Evolutionary conservation across 2,329 filamentous ascomycete species (phyloP).

Genomic region (Colletotrichum echinochloae): DNA sequence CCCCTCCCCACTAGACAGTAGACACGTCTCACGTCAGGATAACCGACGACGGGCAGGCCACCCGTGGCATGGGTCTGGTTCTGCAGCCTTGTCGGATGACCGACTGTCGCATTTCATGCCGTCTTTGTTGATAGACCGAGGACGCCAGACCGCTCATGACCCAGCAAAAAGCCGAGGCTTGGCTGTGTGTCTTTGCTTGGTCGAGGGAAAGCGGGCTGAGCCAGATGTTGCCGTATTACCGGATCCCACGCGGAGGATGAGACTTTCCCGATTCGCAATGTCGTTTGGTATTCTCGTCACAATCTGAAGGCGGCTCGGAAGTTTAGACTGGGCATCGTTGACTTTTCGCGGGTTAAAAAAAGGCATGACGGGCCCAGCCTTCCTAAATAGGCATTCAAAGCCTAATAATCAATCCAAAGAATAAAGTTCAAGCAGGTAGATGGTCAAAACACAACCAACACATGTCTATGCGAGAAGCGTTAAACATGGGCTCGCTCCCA

Average conservation of each 20-base stretch:
- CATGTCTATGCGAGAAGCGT: too few relatives aligned
- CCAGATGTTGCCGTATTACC: slow-evolving; percentile 16
- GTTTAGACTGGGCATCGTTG: background rate
- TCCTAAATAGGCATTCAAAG: too few relatives aligned
- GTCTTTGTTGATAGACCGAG: background rate
- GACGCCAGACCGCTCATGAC: background rate
- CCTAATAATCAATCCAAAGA: background rate
- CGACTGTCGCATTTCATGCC: background rate
- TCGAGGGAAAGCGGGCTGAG: background rate
- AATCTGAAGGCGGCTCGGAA: background rate
- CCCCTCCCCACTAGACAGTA: background rate
- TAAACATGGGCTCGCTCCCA: background rate
- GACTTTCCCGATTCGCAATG: background rate
- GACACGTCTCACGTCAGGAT: slow-evolving; percentile 19
- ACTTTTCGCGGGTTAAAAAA: background rate
- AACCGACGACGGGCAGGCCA: slow-evolving; percentile 2
- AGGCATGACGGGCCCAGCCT: background rate
- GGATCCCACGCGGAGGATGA: background rate
- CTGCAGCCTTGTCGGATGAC: background rate
- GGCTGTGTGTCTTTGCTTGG: slow-evolving; percentile 1
- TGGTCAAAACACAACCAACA: background rate
- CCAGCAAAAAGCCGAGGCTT: slow-evolving; percentile 13
- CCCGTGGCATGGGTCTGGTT: background rate
- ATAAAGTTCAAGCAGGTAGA: background rate
- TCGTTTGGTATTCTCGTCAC: background rate